Base-by-base conservation (phyloP, 2,329 filamentous ascomycete genomes). In the Macrophomina tecta region DNA sequence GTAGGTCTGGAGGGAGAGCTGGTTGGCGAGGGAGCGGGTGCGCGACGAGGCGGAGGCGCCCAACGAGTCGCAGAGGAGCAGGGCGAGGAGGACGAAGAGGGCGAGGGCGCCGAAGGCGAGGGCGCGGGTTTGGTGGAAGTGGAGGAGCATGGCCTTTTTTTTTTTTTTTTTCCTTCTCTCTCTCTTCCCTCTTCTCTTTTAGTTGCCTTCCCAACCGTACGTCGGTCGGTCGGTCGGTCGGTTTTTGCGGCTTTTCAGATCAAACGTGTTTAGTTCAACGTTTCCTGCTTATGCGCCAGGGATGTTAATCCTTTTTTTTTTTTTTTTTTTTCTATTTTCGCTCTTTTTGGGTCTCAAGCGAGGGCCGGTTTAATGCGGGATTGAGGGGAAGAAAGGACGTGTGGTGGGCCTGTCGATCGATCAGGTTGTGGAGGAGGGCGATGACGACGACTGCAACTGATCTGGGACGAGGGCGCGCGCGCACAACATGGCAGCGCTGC, bases 101-200 rank as follows among this genome's bases (percentile, higher is more conserved):
- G 42, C 28, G 62, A 51, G n/a, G 23, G 51, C 48, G 49, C 48
- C 62, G 38, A 53, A 7, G 28, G 55, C 8, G 28, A 64, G 62
- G 49, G 49, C 49, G 49, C 62, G 62, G 38, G 62, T 55, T 32
- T 64, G 38, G 46, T 46, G 62, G 62, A 53, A 55, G 28, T n/a
- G 28, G 49, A 64, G 51, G 5, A 53, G 28, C 62, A 64, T 64
- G 16, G 32, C 51, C 38, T 14, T 4, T 3, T 8, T 40, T 8
- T 40, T 40, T 40, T 9, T 38, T n/a, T 38, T 9, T 32, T 42
- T 45, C 4, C 30, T 23, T 23, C 23, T 23, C 3, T 23, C 23
- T 23, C 23, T 23, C 23, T 23, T 23, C 23, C 23, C 23, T 23
- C 1, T 23, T 23, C 23, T 23, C 23, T 23, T 23, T 23, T 23